Evolutionary conservation across 371 early-diverging fungal species (phyloP).

Genomic region (Entomophthora muscae): DNA sequence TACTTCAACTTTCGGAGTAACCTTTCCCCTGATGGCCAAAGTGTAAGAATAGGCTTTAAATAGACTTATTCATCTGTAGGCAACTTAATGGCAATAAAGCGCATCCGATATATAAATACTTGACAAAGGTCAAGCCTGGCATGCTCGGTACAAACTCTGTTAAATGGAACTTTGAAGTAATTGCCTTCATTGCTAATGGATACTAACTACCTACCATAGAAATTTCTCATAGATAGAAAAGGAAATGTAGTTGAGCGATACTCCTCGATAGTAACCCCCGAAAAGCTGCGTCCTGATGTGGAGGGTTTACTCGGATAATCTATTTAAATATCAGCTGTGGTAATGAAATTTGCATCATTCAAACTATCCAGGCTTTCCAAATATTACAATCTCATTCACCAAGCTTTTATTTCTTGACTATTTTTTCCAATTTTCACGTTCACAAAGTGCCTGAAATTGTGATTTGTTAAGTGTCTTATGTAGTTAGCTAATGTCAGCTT

Average conservation of each 20-base stretch:
- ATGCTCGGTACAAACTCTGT: conserved; percentile 13
- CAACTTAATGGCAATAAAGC: conserved; percentile 66
- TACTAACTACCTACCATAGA: conserved; percentile 12
- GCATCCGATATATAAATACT: conserved; percentile 48
- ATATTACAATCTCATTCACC: no score
- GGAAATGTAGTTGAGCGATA: conserved; percentile 32
- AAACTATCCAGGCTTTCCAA: no score
- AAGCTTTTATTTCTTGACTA: no score
- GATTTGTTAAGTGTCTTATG: no score
- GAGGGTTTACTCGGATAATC: no score
- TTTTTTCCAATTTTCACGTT: no score
- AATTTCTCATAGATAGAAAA: conserved; percentile 33
- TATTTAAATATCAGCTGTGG: no score
- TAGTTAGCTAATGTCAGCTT: no score
- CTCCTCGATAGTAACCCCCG: conserved; percentile 20
- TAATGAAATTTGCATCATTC: no score
- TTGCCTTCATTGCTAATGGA: background rate
- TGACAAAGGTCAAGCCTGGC: conserved; percentile 35
- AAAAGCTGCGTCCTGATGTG: conserved; percentile 14
- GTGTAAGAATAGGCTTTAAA: conserved; percentile 13
- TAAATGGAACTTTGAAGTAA: conserved; percentile 19
- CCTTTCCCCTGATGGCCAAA: conserved; percentile 71
- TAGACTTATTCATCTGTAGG: conserved; percentile 12
- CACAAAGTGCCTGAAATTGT: no score
- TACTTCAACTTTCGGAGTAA: conserved; percentile 39